Base-by-base conservation (phyloP, 1,139 yeast genomes). In the Blastobotrys petasosporus region DNA sequence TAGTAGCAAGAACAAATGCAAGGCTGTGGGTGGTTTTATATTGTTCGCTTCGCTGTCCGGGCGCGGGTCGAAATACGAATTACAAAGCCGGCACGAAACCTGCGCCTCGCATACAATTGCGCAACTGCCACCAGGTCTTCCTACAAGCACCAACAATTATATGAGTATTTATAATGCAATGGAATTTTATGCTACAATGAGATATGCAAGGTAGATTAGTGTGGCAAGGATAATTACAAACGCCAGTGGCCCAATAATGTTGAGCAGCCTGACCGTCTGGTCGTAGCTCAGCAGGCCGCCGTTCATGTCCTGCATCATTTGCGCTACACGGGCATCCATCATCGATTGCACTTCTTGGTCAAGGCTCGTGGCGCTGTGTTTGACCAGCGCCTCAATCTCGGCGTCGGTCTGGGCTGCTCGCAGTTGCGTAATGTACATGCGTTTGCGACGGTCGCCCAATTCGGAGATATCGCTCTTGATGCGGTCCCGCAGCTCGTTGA, bases 281-380 rank as follows among this genome's bases (percentile, higher is more conserved):
- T 39, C 42, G 20, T 39, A 39, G 8, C 23, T 25, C n/a, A 39
- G 23, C 32, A 39, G 28, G 6, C 42, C 42, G 20, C 42, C 42
- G 20, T 34, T 39, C 42, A 39, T 32, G 10, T 39, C 37, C 12
- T 39, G 32, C 36, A 39, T 34, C 31, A 39, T 13, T 16, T 39
- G 37, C 33, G 29, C 10, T 10, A 39, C 42, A 8, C 42, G 36
- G 11, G 37, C 12, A 12, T 39, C 42, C 42, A 39, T 39, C 23
- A 39, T 11, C 16, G 33, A 11, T 8, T 32, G 12, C 30, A 39
- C 42, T 30, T 39, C 42, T n/a, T 17, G n/a, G 13, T 39, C 42
- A 32, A 39, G 15, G 23, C 9, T 6, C 17, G 15, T 13, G 6
- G 25, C 7, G 25, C 25, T 20, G 25, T 20, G 25, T 7, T 20